A percentile compares a stretch with the other conserved stretches of the same genome.
phyloP scores from a whole-genome alignment of 2,329 filamentous ascomycete species.

The Dothistroma pini region DNA sequence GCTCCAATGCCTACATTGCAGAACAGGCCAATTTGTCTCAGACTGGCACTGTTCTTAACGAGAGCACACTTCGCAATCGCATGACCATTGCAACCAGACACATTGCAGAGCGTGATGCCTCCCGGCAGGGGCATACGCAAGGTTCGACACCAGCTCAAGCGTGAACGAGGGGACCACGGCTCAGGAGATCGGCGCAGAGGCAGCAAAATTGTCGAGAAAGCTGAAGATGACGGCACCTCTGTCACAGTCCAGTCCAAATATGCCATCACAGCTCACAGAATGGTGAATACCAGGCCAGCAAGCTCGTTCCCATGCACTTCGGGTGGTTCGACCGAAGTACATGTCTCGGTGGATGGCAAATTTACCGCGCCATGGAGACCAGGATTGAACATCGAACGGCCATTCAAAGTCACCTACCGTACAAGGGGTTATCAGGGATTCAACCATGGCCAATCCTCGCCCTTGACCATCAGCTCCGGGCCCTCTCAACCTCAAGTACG shows the following conservation, averaged over 20 bases:
- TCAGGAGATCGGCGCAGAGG: not conserved
- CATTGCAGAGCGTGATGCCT: not conserved
- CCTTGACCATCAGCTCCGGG: too few species aligned
- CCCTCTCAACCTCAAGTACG: too few species aligned
- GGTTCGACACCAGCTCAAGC: not conserved
- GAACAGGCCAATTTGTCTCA: not conserved
- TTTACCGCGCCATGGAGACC: too few species aligned
- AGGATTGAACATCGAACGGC: too few species aligned
- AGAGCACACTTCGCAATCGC: not conserved
- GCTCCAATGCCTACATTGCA: not conserved
- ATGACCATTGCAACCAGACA: not conserved
- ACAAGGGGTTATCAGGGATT: too few species aligned
- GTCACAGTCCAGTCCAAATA: not conserved
- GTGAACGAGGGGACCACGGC: not conserved
- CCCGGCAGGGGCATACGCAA: not conserved
- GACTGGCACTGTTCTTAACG: not conserved
- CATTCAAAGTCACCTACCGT: too few species aligned
- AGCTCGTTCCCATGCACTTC: too few species aligned
- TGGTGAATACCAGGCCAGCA: too few species aligned
- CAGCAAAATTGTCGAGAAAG: not conserved
- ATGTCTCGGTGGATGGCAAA: too few species aligned
- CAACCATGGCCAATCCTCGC: too few species aligned
- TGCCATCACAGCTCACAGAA: not conserved
- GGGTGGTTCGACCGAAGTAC: too few species aligned
- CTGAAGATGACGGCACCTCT: not conserved